A percentile compares a stretch with the other conserved stretches of the same genome.
Conservation (phyloP, 306 rosid species). For the Biancaea sappan region DNA sequence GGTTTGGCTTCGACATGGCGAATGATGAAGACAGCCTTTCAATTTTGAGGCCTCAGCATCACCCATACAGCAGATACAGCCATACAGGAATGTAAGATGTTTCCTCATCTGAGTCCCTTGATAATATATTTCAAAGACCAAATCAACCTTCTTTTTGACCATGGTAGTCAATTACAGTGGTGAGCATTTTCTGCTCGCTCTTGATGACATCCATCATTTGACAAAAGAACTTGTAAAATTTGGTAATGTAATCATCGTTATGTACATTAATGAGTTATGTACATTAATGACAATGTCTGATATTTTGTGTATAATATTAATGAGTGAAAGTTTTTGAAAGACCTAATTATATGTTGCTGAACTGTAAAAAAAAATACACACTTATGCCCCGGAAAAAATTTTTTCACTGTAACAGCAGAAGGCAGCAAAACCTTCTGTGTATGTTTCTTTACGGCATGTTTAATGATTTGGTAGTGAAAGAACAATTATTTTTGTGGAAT, state of each 20-base stretch:
- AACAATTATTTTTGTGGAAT: background rate
- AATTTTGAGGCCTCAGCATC: conserved; percentile 72
- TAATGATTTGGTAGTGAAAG: background rate
- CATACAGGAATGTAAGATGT: conserved; percentile 50
- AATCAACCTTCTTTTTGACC: conserved; percentile 58
- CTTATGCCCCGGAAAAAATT: conserved; percentile 5
- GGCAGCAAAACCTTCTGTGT: background rate
- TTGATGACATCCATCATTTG: conserved; percentile 41
- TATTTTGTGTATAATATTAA: conserved; percentile 24
- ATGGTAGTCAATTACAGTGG: conserved; percentile 40
- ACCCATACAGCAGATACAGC: conserved; percentile 71
- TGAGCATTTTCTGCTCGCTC: conserved; percentile 47
- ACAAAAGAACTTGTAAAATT: conserved; percentile 10
- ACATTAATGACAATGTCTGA: conserved; percentile 47
- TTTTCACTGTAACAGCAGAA: conserved; percentile 30
- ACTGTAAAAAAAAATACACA: too few relatives aligned
- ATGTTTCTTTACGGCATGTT: background rate
- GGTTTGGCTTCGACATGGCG: conserved; percentile 77
- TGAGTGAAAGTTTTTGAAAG: too few relatives aligned
- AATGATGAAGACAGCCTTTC: conserved; percentile 83
- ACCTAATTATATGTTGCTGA: too few relatives aligned
- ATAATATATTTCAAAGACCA: conserved; percentile 76
- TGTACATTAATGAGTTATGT: conserved; percentile 63
- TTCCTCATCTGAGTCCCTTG: conserved; percentile 76
- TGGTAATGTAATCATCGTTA: conserved; percentile 39